These are phyloP conservation scores for Mycena crocata DNA, from an alignment of 768 basidiomycete genomes.

Conservation along the genomic window DNA sequence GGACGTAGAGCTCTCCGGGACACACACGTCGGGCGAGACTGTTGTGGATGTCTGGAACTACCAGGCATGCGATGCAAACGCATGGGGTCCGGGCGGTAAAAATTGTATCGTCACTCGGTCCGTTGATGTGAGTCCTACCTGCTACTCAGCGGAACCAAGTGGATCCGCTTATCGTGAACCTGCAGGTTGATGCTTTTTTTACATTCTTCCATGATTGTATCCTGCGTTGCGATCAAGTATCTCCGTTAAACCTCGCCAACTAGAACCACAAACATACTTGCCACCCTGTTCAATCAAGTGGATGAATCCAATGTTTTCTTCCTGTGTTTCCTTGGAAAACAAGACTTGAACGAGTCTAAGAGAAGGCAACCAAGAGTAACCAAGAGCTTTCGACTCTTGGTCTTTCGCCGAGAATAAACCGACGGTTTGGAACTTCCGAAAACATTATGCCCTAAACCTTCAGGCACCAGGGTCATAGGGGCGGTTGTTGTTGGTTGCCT, in stretches of 20 bases:
- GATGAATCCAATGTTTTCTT: too few relatives aligned
- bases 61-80: slow-evolving; percentile 62
- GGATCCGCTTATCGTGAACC: background rate
- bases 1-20: slow-evolving; percentile 81
- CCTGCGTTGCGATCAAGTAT: slow-evolving; percentile 65
- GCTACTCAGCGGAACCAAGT: background rate
- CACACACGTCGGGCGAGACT: slow-evolving; percentile 79
- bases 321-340: too few relatives aligned
- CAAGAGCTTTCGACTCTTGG: too few relatives aligned
- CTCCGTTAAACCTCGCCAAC: slow-evolving; percentile 62
- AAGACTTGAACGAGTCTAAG: too few relatives aligned
- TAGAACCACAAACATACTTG: too few relatives aligned
- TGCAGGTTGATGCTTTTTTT: slow-evolving; percentile 74
- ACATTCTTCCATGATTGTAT: slow-evolving; percentile 72
- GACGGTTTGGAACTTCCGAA: background rate
- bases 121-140: slow-evolving; percentile 66
- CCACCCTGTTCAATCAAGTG: too few relatives aligned
- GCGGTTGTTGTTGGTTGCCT: too few relatives aligned
- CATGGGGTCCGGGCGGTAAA: slow-evolving; percentile 79
- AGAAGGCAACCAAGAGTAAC: too few relatives aligned
- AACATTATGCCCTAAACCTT: background rate
- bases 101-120: slow-evolving; percentile 80
- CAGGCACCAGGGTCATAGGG: too few relatives aligned
- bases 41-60: slow-evolving; percentile 84
- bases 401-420: background rate